Percentiles rank a stretch among this genome's conserved stretches.
These are phyloP conservation scores for Incumbomyces lentus DNA, from an alignment of 2,329 filamentous ascomycete genomes.

Conservation along the genomic window DNA sequence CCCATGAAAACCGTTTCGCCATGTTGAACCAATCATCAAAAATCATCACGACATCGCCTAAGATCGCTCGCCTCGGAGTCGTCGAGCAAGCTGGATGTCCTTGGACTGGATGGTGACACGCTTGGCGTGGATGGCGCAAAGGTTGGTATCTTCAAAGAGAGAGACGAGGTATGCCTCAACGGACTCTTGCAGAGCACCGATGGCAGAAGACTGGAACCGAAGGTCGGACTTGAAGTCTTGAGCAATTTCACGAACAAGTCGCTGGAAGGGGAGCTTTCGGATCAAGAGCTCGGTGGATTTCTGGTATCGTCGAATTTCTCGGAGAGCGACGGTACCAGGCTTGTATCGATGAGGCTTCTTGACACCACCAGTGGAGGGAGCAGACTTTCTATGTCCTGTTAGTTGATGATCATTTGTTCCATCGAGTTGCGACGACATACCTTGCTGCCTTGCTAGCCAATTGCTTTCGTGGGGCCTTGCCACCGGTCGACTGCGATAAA, in stretches of 20 bases:
- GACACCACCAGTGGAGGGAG: constrained; percentile 91
- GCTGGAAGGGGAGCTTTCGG: constrained; percentile 94
- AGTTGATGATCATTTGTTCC: not conserved
- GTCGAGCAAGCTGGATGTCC: constrained; percentile 92
- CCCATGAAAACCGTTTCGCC: constrained; percentile 5
- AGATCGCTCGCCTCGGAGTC: constrained; percentile 88
- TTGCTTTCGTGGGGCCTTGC: constrained; percentile 75
- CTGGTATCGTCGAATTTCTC: constrained; percentile 98
- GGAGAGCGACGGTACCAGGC: constrained; percentile 90
- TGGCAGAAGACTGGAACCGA: constrained; percentile 96
- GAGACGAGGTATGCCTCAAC: constrained; percentile 98
- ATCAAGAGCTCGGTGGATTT: constrained; percentile 94
- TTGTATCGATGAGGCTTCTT: constrained; percentile 91
- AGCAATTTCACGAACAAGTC: constrained; percentile 92
- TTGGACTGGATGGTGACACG: constrained; percentile 92
- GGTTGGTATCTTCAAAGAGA: constrained; percentile 95
- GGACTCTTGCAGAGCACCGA: constrained; percentile 94
- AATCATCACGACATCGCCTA: constrained; percentile 34
- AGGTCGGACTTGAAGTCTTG: constrained; percentile 93
- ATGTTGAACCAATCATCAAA: constrained; percentile 6
- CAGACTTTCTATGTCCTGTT: constrained; percentile 67
- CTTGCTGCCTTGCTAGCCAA: constrained; percentile 86
- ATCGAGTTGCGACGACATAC: not conserved
- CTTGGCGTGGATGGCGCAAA: constrained; percentile 98
- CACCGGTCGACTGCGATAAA: constrained; percentile 27